Evolutionary conservation across 305 asterid genomes (phyloP).

Genomic region (Solanum hybrid): DNA sequence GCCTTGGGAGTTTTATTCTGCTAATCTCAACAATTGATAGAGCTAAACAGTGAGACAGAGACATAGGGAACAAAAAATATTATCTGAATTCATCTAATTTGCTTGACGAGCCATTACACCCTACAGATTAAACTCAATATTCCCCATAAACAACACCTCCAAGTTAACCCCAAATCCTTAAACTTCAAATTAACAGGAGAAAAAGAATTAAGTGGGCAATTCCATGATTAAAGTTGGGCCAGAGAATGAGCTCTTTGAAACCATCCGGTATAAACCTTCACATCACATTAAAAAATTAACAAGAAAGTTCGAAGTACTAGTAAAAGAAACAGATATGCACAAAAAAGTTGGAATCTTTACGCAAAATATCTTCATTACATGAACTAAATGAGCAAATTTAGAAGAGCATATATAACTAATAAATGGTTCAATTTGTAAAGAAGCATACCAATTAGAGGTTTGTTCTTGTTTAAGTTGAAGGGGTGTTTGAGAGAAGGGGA

Average conservation of each 20-base stretch:
- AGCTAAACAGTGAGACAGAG: neutral
- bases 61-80: neutral
- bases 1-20: neutral
- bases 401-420: neutral
- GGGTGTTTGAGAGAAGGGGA: slow-evolving; percentile 16
- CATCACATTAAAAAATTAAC: neutral
- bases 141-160: neutral
- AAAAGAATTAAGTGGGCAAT: neutral
- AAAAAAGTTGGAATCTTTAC: neutral
- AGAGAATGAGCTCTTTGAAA: neutral
- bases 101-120: neutral
- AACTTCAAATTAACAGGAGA: neutral
- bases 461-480: slow-evolving; percentile 20
- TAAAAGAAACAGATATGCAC: neutral
- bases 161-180: neutral
- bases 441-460: slow-evolving; percentile 33
- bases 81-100: neutral
- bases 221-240: neutral
- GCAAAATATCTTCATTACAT: neutral
- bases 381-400: neutral
- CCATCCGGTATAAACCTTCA: neutral
- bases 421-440: neutral
- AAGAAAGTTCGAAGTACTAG: neutral
- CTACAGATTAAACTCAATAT: neutral
- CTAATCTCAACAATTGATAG: neutral